Base-by-base conservation (phyloP, 352 stramenopile species). In the Phytophthora cryptogea region DNA sequence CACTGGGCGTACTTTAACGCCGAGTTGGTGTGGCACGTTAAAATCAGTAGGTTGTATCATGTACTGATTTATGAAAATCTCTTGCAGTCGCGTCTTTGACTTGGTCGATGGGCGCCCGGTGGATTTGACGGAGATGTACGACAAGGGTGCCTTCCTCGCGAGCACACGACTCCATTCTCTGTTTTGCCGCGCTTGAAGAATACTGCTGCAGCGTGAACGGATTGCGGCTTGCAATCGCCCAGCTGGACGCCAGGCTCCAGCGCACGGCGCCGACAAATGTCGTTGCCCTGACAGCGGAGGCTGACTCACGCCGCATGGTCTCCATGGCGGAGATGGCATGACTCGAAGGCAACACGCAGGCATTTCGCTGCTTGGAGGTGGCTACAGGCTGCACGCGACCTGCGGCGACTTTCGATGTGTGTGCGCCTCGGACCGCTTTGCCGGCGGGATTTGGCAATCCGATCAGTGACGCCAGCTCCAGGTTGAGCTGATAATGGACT, bases 101-200 rank as follows among this genome's bases (percentile, higher is more conserved):
- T 67, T 36, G 51, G 16, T 42, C 50, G 20, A 17, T 27, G 8
- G 32, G 53, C 17, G 30, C 47, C 28, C 47, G 45, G 20, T 2
- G 20, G 20, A 23, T 23, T 23, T 23, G 20, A 23, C 20, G 20
- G 20, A 58, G 47, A 57, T 47, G 43, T 44, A 59, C 32, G 37
- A 64, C 39, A 52, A 59, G 56, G 47, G 37, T 28, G 45, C 33
- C 8, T 9, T 7, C 14, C 40, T 50, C 20, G 32, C 26, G 8
- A 43, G 23, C 33, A 36, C 46, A 58, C 55, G 37, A 44, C 55
- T 57, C 30, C 37, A 52, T 47, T 61, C 30, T 65, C 41, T 65
- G 57, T 59, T 65, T 65, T 65, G n/a, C 16, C 0, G 32, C 8
- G 27, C 20, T 65, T 65, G 48, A 65, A 65, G 57, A 48, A 65